A percentile compares a stretch with the other conserved stretches of the same genome.
These are phyloP conservation scores for Colletotrichum sojae DNA, from an alignment of 2,329 filamentous ascomycete species.

Conservation along the genomic window DNA sequence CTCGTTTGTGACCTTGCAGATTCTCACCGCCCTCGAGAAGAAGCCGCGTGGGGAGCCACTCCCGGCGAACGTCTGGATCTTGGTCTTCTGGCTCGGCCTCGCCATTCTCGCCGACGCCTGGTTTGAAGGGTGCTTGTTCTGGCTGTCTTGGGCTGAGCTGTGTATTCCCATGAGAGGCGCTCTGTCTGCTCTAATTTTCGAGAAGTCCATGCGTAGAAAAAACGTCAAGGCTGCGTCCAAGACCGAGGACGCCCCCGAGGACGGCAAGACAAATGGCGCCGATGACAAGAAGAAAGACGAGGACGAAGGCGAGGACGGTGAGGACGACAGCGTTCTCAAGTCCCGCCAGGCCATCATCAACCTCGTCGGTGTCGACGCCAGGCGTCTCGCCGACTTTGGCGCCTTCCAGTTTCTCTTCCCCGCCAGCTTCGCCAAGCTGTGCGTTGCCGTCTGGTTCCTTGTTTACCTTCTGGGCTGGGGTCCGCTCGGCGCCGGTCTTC, in stretches of 20 bases:
- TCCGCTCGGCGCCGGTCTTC: slow-evolving; percentile 75
- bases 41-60: slow-evolving; percentile 61
- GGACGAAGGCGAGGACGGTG: slow-evolving; percentile 68
- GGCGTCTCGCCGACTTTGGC: slow-evolving; percentile 78
- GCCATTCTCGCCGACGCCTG: slow-evolving; percentile 71
- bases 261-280: slow-evolving; percentile 48
- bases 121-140: slow-evolving; percentile 76
- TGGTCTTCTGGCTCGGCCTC: slow-evolving; percentile 75
- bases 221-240: slow-evolving; percentile 78
- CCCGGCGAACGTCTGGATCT: slow-evolving; percentile 72
- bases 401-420: slow-evolving; percentile 76
- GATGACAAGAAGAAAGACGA: slow-evolving; percentile 52
- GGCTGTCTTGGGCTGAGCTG: slow-evolving; percentile 75
- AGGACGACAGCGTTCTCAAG: slow-evolving; percentile 51
- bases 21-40: slow-evolving; percentile 75
- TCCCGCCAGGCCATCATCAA: slow-evolving; percentile 82
- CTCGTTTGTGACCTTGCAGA: slow-evolving; percentile 76
- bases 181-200: slow-evolving; percentile 80
- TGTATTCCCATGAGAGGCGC: slow-evolving; percentile 78
- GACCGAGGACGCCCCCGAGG: slow-evolving; percentile 49
- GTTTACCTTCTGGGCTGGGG: slow-evolving; percentile 80
- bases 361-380: slow-evolving; percentile 81
- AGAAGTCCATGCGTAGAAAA: slow-evolving; percentile 83
- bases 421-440: slow-evolving; percentile 72
- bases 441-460: slow-evolving; percentile 77